Base-by-base conservation (phyloP, 23 red algal species). In the Agarophyton chilense region DNA sequence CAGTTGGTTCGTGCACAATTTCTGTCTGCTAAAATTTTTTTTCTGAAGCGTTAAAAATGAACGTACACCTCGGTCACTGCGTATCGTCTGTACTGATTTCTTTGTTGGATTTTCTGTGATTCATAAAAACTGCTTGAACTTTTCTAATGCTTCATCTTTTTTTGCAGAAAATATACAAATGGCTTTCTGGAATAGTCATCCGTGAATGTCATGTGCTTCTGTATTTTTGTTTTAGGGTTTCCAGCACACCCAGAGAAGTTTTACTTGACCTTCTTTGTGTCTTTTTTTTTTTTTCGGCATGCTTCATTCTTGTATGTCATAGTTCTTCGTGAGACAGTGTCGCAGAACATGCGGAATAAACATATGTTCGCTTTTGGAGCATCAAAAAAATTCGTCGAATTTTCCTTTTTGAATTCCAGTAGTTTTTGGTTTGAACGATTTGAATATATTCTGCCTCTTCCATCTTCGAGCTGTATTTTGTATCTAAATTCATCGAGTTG, bases 1-100 rank as follows among this genome's bases (percentile, higher is more conserved):
- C 64, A 9, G 78, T 84, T 0, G 21, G 10, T 78, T 92, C 89
- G 68, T 84, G 79, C 10, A 73, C 19, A 25, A 92, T 52, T 29
- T 46, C 77, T 28, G 12, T 50, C 3, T 84, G 43, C 36, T 82
- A 76, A 49, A 81, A 50, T n/a, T 45, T 56, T 38, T 67, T 67
- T 39, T 40, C 42, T 21, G 55, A 50, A 10, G 33, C 45, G 2
- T 87, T 68, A 10, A 32, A 60, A 58, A 58, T 38, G 39, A 74
- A 87, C 31, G 73, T 65, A 16, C 83, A 10, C 83, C 54, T 35
- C 53, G 36, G 43, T 87, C 83, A 22, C 55, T 56, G 11, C 61
- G 28, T 18, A 87, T 10, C 34, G 50, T 33, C 42, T 87, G 17
- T 9, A 87, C 65, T 9, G 72, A 77, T n/a, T 28, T 19, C 3